Conservation (phyloP, 1,284 basidiomycete genomes). For the Leccinum griseonigrum region DNA sequence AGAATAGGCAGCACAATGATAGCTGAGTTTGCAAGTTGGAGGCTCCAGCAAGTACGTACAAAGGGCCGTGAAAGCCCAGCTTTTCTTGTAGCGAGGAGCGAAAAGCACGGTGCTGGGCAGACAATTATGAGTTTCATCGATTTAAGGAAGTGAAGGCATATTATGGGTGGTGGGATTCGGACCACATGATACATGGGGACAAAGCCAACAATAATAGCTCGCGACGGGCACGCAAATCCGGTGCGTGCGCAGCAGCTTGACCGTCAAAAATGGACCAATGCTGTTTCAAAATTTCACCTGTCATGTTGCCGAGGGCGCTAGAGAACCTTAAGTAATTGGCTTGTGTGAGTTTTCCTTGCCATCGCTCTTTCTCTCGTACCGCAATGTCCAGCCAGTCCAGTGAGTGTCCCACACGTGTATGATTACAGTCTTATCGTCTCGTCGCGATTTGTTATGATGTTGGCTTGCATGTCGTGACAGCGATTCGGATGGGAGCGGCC, state of each 20-base stretch:
- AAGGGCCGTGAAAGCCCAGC: background rate
- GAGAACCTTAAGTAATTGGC: background rate
- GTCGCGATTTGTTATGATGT: background rate
- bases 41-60: background rate
- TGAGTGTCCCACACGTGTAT: conserved; percentile 1
- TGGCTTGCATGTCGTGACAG: background rate
- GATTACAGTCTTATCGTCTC: background rate
- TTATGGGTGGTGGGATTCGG: background rate
- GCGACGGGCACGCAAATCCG: conserved; percentile 1
- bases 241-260: background rate
- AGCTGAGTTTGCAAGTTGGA: background rate
- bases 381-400: background rate
- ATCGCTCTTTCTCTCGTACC: background rate
- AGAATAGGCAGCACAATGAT: background rate
- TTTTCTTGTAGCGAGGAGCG: background rate
- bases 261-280: background rate
- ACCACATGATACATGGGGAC: background rate
- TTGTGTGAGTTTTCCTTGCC: background rate
- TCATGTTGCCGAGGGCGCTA: background rate
- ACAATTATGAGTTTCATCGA: background rate
- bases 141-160: no score
- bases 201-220: background rate
- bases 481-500: background rate
- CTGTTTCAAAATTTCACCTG: conserved; percentile 1
- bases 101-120: background rate